Evolutionary conservation across 2,329 filamentous ascomycete species (phyloP), one percentile per base, ranked within the genome.

Genomic region (Polytolypa hystricis): DNA sequence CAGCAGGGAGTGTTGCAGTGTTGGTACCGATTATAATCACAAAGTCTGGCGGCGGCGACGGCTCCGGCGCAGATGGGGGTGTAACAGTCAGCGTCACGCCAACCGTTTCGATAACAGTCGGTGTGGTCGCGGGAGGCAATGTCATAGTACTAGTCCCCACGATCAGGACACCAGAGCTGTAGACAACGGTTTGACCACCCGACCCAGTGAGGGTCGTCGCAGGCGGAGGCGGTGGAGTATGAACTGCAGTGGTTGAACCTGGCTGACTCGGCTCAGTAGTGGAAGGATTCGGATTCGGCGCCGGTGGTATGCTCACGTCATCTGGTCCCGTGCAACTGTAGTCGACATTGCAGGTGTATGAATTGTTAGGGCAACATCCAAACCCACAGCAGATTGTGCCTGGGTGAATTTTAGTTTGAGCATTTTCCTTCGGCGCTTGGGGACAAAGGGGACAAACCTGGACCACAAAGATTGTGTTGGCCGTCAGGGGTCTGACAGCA

Each of bases 311-410:
- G 2, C 31, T 20, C 12, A 18, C 20, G 4, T 34, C 38, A 23
- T 37, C 33, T 25, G 38, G 38, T 17, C 33, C 38, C 16, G 38
- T 37, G 29, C 38, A 40, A 25, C 38, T 40, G 29, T 28, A 37
- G 21, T 40, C 33, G 28, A 30, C 33, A 37, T 40, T 40, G 30
- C 38, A 40, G 3, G 8, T 37, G 33, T 33, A 40, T n/a, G 38
- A 40, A 11, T 17, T 37, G 17, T 37, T 29, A 28, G 38, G 38
- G 18, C 38, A 40, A 27, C 38, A 40, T 20, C 38, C 38, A 12
- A 37, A 37, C 11, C 38, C 38, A 14, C 38, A 40, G 16, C 38
- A 40, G 8, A 37, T 37, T 20, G 33, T 40, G 8, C 33, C 38
- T 40, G 10, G 16, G 12, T 15, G 9, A 23, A 11, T 6, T 7